Evolutionary conservation across 805 yeast genomes (phyloP), one percentile per base, ranked within the genome.

Genomic region (Kregervanrija pseudodelftensis): DNA sequence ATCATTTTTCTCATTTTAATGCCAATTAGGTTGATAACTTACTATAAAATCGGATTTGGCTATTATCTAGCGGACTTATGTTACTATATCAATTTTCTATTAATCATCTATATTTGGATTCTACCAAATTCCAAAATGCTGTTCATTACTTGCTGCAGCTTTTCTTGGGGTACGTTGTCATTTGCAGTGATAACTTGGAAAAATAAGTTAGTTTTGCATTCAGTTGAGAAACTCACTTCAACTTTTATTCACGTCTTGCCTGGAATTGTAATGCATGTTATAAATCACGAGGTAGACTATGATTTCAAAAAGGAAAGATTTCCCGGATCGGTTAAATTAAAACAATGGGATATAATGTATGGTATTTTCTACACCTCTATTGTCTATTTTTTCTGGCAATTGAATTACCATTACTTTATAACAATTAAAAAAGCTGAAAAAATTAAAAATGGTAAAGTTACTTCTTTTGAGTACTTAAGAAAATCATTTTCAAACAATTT

Each of bases 121-220:
- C 79, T 81, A 49, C 97, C 99, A 0, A 57, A 70, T 32, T 85
- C 95, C 2, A 70, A 72, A 35, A 75, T 80, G 53, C 68, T 91
- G 17, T 91, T 84, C 65, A 78, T 86, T 12, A 76, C 91, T 2
- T 88, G 95, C 52, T 90, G 86, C 64, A 84, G 96, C 9, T 78
- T 91, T 48, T 75, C 93, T 1, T 80, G 84, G 67, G 99, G 98
- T 1, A 87, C 97, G 0, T 66, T 91, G 45, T 77, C 95, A 5
- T 90, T 87, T 75, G 97, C 97, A 0, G 96, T 91, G 16, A 80
- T 91, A 37, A 86, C 96, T 0, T 91, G 98, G 99, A 73, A 95
- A 54, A 91, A 91, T 61, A 89, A 96, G 7, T 70, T 91, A 44
- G 98, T 91, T 8, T 70, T 91, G 40, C 99, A 91, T 59, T 82